phyloP scores from a whole-genome alignment of 345 rosid species.

The Brassica rapa region DNA sequence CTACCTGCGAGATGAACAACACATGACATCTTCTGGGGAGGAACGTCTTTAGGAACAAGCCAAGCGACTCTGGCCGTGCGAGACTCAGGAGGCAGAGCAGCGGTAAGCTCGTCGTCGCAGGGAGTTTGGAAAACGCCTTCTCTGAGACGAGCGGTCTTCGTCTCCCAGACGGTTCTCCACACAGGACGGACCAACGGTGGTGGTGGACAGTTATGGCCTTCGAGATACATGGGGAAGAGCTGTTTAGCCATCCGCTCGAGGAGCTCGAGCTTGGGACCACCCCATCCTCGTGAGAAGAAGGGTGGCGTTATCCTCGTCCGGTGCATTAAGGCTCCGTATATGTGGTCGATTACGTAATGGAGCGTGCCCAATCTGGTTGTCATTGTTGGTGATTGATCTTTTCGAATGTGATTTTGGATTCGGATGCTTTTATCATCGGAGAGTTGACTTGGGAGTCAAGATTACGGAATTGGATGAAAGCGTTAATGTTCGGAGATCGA shows the following conservation, averaged over 20 bases:
- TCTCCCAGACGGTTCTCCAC: slow-evolving; percentile 95
- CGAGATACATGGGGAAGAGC: slow-evolving; percentile 63
- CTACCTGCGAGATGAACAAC: slow-evolving; percentile 96
- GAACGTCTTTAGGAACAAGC: slow-evolving; percentile 68
- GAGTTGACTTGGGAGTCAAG: slow-evolving; percentile 26
- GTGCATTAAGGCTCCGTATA: slow-evolving; percentile 91
- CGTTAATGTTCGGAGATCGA: slow-evolving; percentile 8
- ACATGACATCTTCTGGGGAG: slow-evolving; percentile 87
- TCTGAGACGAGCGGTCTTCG: slow-evolving; percentile 61
- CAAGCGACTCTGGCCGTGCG: slow-evolving; percentile 82
- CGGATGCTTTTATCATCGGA: background rate
- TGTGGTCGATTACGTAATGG: slow-evolving; percentile 82
- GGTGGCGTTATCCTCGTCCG: slow-evolving; percentile 73
- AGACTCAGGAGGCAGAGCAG: slow-evolving; percentile 87
- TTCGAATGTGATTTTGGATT: background rate
- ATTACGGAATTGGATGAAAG: slow-evolving; percentile 5
- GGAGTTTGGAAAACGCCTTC: slow-evolving; percentile 86
- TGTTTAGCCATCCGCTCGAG: slow-evolving; percentile 72
- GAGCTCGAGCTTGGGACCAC: slow-evolving; percentile 79
- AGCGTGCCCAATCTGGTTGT: slow-evolving; percentile 80
- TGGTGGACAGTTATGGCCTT: slow-evolving; percentile 77
- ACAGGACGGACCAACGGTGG: slow-evolving; percentile 56
- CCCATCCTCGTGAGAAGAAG: slow-evolving; percentile 94
- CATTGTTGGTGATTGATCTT: slow-evolving; percentile 52
- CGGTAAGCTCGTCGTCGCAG: slow-evolving; percentile 69